phyloP scores from a whole-genome alignment of 495 filamentous ascomycete species.

The Parathielavia hyrcaniae region DNA sequence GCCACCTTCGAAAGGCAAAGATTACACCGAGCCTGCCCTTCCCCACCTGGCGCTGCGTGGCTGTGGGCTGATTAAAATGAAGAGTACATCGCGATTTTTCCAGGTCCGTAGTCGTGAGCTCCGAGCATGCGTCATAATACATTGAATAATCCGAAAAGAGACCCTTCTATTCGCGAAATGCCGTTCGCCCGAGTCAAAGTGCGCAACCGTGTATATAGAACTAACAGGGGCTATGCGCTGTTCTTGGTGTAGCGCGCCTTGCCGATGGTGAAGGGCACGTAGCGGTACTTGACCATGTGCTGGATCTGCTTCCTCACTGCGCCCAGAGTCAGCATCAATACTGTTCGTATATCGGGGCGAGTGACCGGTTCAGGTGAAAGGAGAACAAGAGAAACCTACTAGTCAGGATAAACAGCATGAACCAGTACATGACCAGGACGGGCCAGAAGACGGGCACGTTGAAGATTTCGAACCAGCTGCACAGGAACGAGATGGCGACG shows the following conservation, averaged over 20 bases:
- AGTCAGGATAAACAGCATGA: conserved; percentile 89
- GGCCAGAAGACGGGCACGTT: conserved; percentile 99
- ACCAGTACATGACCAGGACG: conserved; percentile 95
- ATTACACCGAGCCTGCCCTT: conserved; percentile 11
- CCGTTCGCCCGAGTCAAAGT: conserved; percentile 9
- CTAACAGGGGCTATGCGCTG: conserved; percentile 35
- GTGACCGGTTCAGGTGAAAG: not conserved
- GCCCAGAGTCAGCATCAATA: conserved; percentile 25
- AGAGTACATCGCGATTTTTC: conserved; percentile 11
- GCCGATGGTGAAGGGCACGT: conserved; percentile 90
- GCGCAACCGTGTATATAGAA: not conserved
- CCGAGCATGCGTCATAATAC: conserved; percentile 20
- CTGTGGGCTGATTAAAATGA: conserved; percentile 12
- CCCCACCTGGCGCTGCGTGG: not conserved
- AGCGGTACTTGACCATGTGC: conserved; percentile 99
- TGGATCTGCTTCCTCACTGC: conserved; percentile 96
- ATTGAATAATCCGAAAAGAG: conserved; percentile 1
- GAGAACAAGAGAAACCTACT: conserved; percentile 57
- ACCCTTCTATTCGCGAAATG: conserved; percentile 17
- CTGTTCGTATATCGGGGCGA: not conserved
- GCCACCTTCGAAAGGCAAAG: conserved; percentile 4
- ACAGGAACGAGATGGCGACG: conserved; percentile 73
- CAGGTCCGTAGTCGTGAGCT: conserved; percentile 16
- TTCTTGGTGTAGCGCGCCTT: conserved; percentile 72
- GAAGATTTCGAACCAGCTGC: conserved; percentile 88